phyloP scores from a whole-genome alignment of 2,329 filamentous ascomycete species.

The Paraphaeosphaeria sporulosa region DNA sequence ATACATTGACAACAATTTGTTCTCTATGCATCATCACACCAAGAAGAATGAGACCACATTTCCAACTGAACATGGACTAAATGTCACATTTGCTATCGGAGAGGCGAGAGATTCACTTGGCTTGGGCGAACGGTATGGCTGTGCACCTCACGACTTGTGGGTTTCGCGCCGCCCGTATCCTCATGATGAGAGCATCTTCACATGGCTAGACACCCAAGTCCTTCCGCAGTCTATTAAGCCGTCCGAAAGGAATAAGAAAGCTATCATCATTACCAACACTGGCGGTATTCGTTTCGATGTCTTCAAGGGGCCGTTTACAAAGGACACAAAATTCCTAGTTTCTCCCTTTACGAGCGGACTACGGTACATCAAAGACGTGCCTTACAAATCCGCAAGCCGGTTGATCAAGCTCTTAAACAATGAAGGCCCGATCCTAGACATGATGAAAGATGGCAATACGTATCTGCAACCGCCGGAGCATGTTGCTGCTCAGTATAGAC shows the following conservation, averaged over 20 bases:
- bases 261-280: slow-evolving; percentile 83
- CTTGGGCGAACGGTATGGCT: slow-evolving; percentile 80
- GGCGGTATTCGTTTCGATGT: slow-evolving; percentile 95
- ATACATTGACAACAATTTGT: slow-evolving; percentile 95
- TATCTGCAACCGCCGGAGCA: slow-evolving; percentile 58
- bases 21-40: slow-evolving; percentile 82
- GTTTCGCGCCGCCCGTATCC: slow-evolving; percentile 81
- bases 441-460: slow-evolving; percentile 38
- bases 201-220: slow-evolving; percentile 78
- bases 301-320: slow-evolving; percentile 89
- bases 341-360: slow-evolving; percentile 88
- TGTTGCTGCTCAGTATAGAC: slow-evolving; percentile 36
- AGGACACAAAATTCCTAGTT: slow-evolving; percentile 83
- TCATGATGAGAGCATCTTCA: slow-evolving; percentile 76
- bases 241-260: slow-evolving; percentile 62
- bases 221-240: slow-evolving; percentile 71
- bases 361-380: slow-evolving; percentile 79
- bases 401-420: slow-evolving; percentile 69
- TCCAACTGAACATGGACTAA: slow-evolving; percentile 74
- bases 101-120: slow-evolving; percentile 73
- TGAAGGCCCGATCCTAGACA: slow-evolving; percentile 59
- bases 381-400: slow-evolving; percentile 75
- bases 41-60: slow-evolving; percentile 76
- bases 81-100: slow-evolving; percentile 74
- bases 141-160: slow-evolving; percentile 82